Base-by-base conservation (phyloP, 2,329 filamentous ascomycete species). In the Aphanoascus verrucosus region DNA sequence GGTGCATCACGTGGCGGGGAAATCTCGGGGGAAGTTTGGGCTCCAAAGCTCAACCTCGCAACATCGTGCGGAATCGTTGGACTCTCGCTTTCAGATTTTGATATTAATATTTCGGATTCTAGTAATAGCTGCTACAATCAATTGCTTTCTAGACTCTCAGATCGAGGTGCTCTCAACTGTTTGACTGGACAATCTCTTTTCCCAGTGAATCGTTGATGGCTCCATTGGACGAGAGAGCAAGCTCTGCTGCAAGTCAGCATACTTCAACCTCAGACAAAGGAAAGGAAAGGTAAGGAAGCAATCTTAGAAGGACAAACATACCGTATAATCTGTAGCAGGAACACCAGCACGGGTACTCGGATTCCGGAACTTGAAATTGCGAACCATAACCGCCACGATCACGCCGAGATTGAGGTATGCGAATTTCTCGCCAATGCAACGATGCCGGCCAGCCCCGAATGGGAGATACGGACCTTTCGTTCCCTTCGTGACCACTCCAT, bases 391-490 rank as follows among this genome's bases (percentile, higher is more conserved):
- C 0, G 77, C 76, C 20, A 86, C 68, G 56, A 88, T 86, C 7
- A 80, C 80, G 14, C 77, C 75, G 41, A 88, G 65, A 62, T 88
- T 84, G 43, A 85, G 67, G 61, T 87, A 86, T 0, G 84, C 84
- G 65, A 87, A 88, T 64, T 86, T 84, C 70, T 88, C 85, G 15
- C 85, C 85, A 55, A 88, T 86, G 61, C 85, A 88, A 17, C 85
- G 74, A 65, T 88, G 84, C 43, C 85, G 73, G 0, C 84, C 85
- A 0, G 83, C 85, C 1, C 85, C 85, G 61, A 88, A 88, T 0
- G 85, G 85, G 1, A 87, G 70, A 62, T 86, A 85, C 0, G 82
- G 81, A 44, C 75, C 79, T 44, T 71, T 72, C 5, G 80, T 78
- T 20, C 80, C 80, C 69, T 83, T 83, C 55, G 73, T 77, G 11